These are phyloP conservation scores for Hypoxylon sp. DNA, from an alignment of 2,329 filamentous ascomycete genomes.

Conservation along the genomic window DNA sequence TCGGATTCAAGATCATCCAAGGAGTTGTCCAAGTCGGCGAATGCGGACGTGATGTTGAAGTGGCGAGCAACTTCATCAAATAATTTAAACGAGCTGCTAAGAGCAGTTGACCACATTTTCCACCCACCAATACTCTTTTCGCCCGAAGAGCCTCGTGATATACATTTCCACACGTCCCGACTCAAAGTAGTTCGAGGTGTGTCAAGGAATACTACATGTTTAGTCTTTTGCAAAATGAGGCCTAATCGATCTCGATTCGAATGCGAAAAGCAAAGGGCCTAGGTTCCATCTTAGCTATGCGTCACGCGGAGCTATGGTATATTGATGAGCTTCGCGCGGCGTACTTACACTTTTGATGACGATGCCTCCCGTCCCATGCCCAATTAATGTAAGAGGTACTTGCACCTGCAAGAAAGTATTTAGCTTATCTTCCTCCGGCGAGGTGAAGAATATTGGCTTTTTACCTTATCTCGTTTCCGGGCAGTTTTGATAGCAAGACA, in stretches of 20 bases:
- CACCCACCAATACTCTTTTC: background rate
- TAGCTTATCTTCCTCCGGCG: background rate
- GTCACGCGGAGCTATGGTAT: background rate
- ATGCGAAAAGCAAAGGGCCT: background rate
- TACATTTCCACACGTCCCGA: background rate
- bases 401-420: background rate
- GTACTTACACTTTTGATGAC: background rate
- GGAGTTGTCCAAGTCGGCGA: background rate
- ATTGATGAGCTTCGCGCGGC: background rate
- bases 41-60: background rate
- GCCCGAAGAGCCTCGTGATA: background rate
- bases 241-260: background rate
- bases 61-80: background rate
- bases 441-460: background rate
- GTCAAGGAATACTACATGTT: background rate
- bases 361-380: background rate
- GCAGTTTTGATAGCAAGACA: background rate
- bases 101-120: background rate
- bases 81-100: background rate
- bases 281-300: background rate
- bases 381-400: constrained; percentile 1
- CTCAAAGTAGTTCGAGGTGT: background rate
- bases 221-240: background rate
- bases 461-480: background rate
- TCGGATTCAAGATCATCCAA: background rate